Base-by-base conservation (phyloP, 148 eudicot genomes). In the Simmondsia chinensis region DNA sequence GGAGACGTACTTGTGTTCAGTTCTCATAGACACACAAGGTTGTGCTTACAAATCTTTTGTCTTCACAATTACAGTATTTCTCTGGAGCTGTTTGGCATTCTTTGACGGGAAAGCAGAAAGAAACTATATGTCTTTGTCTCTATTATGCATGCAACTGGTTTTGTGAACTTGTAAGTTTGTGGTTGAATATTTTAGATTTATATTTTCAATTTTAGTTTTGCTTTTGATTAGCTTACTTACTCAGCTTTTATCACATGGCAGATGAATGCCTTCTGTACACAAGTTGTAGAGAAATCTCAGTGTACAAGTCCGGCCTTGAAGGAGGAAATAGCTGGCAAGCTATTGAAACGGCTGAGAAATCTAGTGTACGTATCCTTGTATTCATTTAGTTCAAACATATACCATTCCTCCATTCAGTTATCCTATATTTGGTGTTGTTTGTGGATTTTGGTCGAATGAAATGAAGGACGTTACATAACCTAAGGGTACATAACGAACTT, bases 101-200 rank as follows among this genome's bases (percentile, higher is more conserved):
- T 35, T 56, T 69, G 57, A 69, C 52, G 28, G 70, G 23, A 22
- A 66, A 66, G 57, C 79, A 73, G 57, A 73, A 73, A 53, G 70
- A 77, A 53, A 57, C 57, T 47, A 57, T 58, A 41, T 65, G 71
- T 44, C 70, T 77, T 10, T 69, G 64, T 49, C 65, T 77, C 33
- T 69, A 72, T 49, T 69, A 77, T 73, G 83, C 79, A 37, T 74
- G 60, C 39, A 77, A 77, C 37, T 77, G 83, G 83, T 63, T 77
- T n/a, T 53, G 83, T 19, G 83, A 77, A 50, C 71, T 77, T 59
- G 83, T 77, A 68, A 51, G 63, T 59, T 3, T n/a, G n/a, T n/a
- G n/a, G n/a, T n/a, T n/a, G n/a, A n/a, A n/a, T n/a, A n/a, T n/a
- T 43, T 48, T 31, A 54, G 43, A 19, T 35, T 54, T 35, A 30